Evolutionary conservation across 2,329 filamentous ascomycete genomes (phyloP), one percentile per base, ranked within the genome.

Genomic region (Botryotinia narcissicola): DNA sequence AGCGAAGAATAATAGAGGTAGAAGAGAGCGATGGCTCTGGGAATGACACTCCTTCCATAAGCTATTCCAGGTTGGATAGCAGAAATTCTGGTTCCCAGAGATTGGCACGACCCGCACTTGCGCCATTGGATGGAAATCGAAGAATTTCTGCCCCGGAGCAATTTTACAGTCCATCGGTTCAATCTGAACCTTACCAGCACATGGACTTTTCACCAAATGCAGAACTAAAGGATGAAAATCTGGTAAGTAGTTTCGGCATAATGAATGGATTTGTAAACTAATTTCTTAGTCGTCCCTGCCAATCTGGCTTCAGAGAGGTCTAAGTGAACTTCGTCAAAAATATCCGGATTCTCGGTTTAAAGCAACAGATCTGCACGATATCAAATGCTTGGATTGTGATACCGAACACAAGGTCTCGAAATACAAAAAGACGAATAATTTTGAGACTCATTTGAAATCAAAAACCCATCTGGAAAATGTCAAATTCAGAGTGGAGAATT

Each of bases 21-120:
- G 51, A 57, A 16, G 70, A 68, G 54, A 72, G 70, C 48, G 70
- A 72, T 60, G 51, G 37, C 25, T 72, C 70, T 32, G 70, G 37
- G 1, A 48, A 68, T 18, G 62, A 59, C 10, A 57, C 48, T 29
- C 51, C 37, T 64, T 54, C 32, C n/a, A 16, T 46, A 40, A 51
- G 62, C 20, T 29, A 51, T n/a, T 32, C 25, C 22, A 40, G 40
- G 5, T 7, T 48, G 1, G n/a, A n/a, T 10, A 72, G 44, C 25
- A 54, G 60, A 35, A 67, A 66, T 20, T 59, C 60, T 25, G 67
- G 70, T 57, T 60, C 70, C 25, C 70, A 67, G 22, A 66, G 60
- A 44, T 35, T 54, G 20, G 32, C 40, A 35, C 62, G 70, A 20
- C 70, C 62, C 29, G 62, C 51, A 29, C 70, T 72, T n/a, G 70